Percentiles rank a stretch among this genome's conserved stretches.
phyloP scores from a whole-genome alignment of 805 yeast genomes.

The Yamadazyma scolyti region DNA sequence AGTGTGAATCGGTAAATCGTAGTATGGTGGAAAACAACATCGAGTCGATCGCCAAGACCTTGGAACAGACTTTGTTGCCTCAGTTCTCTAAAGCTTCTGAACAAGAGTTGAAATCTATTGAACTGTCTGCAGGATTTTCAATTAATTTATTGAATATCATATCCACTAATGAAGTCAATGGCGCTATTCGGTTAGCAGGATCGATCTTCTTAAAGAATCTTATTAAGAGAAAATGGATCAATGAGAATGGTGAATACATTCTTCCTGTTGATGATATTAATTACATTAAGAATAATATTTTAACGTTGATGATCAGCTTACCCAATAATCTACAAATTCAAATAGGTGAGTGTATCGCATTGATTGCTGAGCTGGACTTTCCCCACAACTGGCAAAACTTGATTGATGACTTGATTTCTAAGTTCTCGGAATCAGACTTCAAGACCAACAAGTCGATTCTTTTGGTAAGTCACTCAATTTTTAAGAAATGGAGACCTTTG shows the following conservation, averaged over 20 bases:
- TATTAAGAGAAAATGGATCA: constrained; percentile 81
- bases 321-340: constrained; percentile 85
- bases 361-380: constrained; percentile 94
- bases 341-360: constrained; percentile 87
- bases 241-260: constrained; percentile 79
- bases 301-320: constrained; percentile 78
- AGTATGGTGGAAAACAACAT: constrained; percentile 34
- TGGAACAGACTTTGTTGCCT: constrained; percentile 65
- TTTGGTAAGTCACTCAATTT: constrained; percentile 91
- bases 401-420: constrained; percentile 66
- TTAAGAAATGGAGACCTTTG: constrained; percentile 94
- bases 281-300: constrained; percentile 69
- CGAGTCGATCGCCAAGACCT: constrained; percentile 48
- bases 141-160: constrained; percentile 72
- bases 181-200: constrained; percentile 74
- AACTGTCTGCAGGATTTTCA: constrained; percentile 70
- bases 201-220: constrained; percentile 88
- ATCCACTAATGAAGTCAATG: constrained; percentile 52
- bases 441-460: constrained; percentile 79
- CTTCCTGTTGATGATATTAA: constrained; percentile 59
- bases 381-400: constrained; percentile 85
- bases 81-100: constrained; percentile 67
- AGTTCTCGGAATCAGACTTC: constrained; percentile 64
- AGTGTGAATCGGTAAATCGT: too few relatives aligned
- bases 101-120: constrained; percentile 56